phyloP scores from a whole-genome alignment of 306 rosid species.

The Cucumis melo region DNA sequence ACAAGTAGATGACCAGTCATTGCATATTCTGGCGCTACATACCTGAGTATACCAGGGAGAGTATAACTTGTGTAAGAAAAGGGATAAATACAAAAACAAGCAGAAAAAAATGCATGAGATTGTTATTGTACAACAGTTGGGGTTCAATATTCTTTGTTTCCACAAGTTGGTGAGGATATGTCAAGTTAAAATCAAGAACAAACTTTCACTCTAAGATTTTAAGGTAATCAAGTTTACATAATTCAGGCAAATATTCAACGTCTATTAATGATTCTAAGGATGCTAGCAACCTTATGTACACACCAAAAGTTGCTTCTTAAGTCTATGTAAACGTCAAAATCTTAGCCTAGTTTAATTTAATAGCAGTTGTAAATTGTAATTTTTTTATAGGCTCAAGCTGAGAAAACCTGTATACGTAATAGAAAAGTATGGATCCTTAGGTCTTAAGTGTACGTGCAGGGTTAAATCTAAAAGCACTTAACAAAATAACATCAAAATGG shows the following conservation, averaged over 20 bases:
- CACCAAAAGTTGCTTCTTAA: neutral
- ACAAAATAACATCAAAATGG: neutral
- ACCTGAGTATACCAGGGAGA: slow-evolving; percentile 26
- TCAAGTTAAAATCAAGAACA: neutral
- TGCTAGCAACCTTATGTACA: neutral
- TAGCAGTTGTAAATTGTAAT: neutral
- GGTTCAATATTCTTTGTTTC: neutral
- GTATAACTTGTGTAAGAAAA: neutral
- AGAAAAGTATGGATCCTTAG: neutral
- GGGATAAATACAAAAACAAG: neutral
- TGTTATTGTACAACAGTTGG: neutral
- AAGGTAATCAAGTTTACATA: neutral
- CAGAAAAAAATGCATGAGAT: neutral
- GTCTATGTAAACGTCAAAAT: neutral
- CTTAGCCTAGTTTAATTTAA: neutral
- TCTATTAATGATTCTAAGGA: neutral
- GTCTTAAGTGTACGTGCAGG: neutral
- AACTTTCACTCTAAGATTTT: neutral
- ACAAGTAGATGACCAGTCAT: slow-evolving; percentile 95
- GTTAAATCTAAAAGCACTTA: neutral
- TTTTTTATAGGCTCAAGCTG: neutral
- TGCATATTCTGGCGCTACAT: slow-evolving; percentile 88
- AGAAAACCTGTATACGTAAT: neutral
- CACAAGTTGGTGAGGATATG: neutral
- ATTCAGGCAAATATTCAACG: neutral